These are phyloP conservation scores for Ilyonectria sp. DNA, from an alignment of 2,329 filamentous ascomycete species.

Conservation along the genomic window DNA sequence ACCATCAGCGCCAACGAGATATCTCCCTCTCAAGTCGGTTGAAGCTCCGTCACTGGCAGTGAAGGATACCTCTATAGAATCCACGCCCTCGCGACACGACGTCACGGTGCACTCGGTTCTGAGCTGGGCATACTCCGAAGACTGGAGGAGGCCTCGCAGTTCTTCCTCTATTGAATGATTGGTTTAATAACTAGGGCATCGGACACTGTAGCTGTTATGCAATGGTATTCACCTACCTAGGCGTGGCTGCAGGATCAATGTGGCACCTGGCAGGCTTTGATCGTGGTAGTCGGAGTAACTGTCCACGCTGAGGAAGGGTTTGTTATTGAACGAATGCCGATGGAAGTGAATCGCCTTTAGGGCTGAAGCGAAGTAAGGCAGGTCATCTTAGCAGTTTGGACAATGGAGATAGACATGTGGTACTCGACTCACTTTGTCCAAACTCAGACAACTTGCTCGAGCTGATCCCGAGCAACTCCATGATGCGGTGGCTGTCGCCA, in stretches of 20 bases:
- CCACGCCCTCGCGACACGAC: background rate
- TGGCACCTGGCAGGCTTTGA: background rate
- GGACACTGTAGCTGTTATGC: no score
- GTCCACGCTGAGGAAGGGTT: background rate
- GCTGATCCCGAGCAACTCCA: background rate
- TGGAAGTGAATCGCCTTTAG: background rate
- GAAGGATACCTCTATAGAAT: slow-evolving; percentile 1
- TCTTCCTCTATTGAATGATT: slow-evolving; percentile 1
- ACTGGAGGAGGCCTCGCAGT: background rate
- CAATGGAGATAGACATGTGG: background rate
- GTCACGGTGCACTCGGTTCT: background rate
- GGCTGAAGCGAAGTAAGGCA: background rate
- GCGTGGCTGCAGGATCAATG: background rate
- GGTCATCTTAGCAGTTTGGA: background rate
- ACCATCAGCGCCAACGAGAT: slow-evolving; percentile 11
- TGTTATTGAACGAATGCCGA: background rate
- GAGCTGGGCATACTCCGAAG: background rate
- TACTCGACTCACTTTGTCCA: background rate
- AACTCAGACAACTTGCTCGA: background rate
- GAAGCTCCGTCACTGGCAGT: background rate
- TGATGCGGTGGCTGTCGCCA: background rate
- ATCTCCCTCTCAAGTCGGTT: background rate
- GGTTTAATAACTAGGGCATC: no score
- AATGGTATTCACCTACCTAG: background rate
- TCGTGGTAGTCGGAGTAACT: background rate